These are phyloP conservation scores for Citrullus amarus DNA, from an alignment of 306 rosid species.

Conservation along the genomic window DNA sequence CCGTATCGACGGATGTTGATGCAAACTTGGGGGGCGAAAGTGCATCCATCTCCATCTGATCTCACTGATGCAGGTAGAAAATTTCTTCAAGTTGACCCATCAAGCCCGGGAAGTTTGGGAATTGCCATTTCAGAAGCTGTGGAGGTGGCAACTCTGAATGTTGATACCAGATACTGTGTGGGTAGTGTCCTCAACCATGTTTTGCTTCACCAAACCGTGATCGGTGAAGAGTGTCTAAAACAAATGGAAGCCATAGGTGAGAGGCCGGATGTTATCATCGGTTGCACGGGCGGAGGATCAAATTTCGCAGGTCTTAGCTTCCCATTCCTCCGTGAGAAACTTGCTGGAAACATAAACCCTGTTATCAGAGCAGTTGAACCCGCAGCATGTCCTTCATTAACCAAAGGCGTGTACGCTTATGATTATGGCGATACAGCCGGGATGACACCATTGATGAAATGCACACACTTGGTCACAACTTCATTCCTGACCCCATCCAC, in stretches of 20 bases:
- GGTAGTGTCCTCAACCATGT: constrained; percentile 96
- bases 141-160: constrained; percentile 65
- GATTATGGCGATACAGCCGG: constrained; percentile 94
- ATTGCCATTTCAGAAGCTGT: constrained; percentile 94
- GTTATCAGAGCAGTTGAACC: constrained; percentile 86
- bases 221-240: constrained; percentile 80
- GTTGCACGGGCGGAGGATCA: constrained; percentile 93
- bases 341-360: constrained; percentile 60
- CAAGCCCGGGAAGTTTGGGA: constrained; percentile 89
- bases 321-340: constrained; percentile 79
- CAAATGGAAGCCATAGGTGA: constrained; percentile 93
- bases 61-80: constrained; percentile 58
- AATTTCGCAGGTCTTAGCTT: constrained; percentile 90
- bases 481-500: constrained; percentile 90
- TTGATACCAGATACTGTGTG: constrained; percentile 64
- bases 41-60: constrained; percentile 81
- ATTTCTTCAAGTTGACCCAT: constrained; percentile 52
- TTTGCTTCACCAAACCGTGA: constrained; percentile 79
- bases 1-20: constrained; percentile 86
- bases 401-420: constrained; percentile 65
- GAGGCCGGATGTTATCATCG: constrained; percentile 76
- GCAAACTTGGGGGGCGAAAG: constrained; percentile 96
- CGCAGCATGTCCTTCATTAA: constrained; percentile 78
- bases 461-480: constrained; percentile 91
- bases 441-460: constrained; percentile 93